These are phyloP conservation scores for Globisporangium heterothallicum DNA, from an alignment of 352 stramenopile species.

Conservation along the genomic window DNA sequence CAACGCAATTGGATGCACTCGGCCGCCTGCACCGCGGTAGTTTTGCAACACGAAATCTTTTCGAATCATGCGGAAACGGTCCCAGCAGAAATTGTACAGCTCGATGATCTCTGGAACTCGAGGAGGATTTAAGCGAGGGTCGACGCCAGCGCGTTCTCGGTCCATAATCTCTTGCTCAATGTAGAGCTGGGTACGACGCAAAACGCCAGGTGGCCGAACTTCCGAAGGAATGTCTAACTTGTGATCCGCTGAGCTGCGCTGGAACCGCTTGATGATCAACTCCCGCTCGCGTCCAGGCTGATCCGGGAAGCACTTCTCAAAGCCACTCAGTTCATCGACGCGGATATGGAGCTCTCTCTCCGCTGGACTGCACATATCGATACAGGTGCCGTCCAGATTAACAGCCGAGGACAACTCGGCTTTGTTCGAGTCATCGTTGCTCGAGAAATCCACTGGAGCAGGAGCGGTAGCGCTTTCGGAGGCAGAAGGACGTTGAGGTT, in stretches of 20 bases:
- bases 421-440: constrained; percentile 36
- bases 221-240: constrained; percentile 82
- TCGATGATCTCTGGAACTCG: constrained; percentile 72
- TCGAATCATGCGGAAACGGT: constrained; percentile 93
- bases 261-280: constrained; percentile 85
- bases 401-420: constrained; percentile 49
- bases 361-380: constrained; percentile 81
- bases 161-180: constrained; percentile 87
- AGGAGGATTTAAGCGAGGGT: constrained; percentile 67
- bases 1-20: constrained; percentile 88
- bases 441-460: constrained; percentile 1
- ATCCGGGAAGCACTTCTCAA: constrained; percentile 76
- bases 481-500: constrained; percentile 12
- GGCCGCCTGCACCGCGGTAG: constrained; percentile 90
- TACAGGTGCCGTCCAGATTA: constrained; percentile 69
- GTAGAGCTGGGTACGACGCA: constrained; percentile 77
- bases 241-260: constrained; percentile 81
- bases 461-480: not conserved
- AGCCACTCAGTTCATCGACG: constrained; percentile 81
- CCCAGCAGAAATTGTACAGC: constrained; percentile 97
- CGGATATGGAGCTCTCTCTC: constrained; percentile 83
- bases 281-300: constrained; percentile 51
- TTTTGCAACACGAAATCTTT: constrained; percentile 97
- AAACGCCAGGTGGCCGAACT: constrained; percentile 70
- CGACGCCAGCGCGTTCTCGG: constrained; percentile 48